Evolutionary conservation across 805 yeast genomes (phyloP).

Genomic region (Candida ponderosae): DNA sequence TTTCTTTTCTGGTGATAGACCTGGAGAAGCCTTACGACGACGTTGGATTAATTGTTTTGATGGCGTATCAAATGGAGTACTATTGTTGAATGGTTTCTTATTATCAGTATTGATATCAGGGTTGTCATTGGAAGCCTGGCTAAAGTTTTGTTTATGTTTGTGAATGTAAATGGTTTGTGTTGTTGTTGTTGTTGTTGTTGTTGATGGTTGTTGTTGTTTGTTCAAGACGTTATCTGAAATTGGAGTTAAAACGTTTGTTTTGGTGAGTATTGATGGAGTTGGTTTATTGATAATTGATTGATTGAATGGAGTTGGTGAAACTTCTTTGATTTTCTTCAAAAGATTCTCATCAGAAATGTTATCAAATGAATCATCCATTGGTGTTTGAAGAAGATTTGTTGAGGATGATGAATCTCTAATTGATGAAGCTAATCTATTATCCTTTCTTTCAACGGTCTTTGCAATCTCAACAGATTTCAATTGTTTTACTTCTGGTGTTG

Average conservation of each 20-base stretch:
- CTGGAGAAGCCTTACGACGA: conserved; percentile 24
- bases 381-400: too few relatives aligned
- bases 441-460: not conserved
- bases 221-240: conserved; percentile 12
- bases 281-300: conserved; percentile 5
- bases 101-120: too few relatives aligned
- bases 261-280: conserved; percentile 6
- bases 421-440: conserved; percentile 2
- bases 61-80: too few relatives aligned
- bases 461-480: conserved; percentile 7
- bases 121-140: too few relatives aligned
- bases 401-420: not conserved
- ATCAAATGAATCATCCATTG: too few relatives aligned
- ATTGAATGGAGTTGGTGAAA: too few relatives aligned
- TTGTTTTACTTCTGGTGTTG: conserved; percentile 23
- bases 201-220: conserved; percentile 6
- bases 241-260: conserved; percentile 1
- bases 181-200: not conserved
- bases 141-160: too few relatives aligned
- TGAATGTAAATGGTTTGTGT: too few relatives aligned
- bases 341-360: not conserved
- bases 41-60: conserved; percentile 4
- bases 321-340: not conserved
- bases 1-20: conserved; percentile 21
- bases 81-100: too few relatives aligned